Evolutionary conservation across 768 basidiomycete genomes (phyloP).

Genomic region (Sutorius australiensis): DNA sequence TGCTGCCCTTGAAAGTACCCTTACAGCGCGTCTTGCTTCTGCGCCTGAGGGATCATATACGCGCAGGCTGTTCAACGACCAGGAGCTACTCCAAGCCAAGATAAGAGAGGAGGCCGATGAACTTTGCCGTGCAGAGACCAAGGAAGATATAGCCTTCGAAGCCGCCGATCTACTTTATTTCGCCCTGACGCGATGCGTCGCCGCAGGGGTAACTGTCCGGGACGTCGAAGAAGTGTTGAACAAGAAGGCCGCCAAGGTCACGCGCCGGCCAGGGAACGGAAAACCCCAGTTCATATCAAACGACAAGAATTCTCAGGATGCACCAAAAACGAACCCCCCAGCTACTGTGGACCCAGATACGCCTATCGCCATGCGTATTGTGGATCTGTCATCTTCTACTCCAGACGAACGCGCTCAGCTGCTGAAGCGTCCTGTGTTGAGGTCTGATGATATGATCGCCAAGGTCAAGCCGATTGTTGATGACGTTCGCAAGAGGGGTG

Average conservation of each 20-base stretch:
- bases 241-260: conserved; percentile 80
- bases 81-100: conserved; percentile 81
- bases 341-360: conserved; percentile 30
- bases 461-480: conserved; percentile 95
- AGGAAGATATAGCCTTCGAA: conserved; percentile 88
- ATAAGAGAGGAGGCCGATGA: conserved; percentile 99
- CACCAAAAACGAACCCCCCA: conserved; percentile 30
- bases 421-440: conserved; percentile 86
- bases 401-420: conserved; percentile 58
- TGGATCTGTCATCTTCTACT: conserved; percentile 49
- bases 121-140: conserved; percentile 75
- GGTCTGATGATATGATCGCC: conserved; percentile 55
- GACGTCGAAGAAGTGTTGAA: conserved; percentile 87
- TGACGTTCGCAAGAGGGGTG: conserved; percentile 78
- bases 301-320: conserved; percentile 17
- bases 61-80: conserved; percentile 76
- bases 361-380: conserved; percentile 76
- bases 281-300: conserved; percentile 69
- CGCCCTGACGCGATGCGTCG: conserved; percentile 77
- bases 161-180: conserved; percentile 96
- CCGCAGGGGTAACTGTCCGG: conserved; percentile 72
- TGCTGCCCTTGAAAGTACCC: conserved; percentile 73
- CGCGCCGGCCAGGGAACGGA: conserved; percentile 84
- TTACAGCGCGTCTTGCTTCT: conserved; percentile 62
- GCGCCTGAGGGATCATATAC: conserved; percentile 95